Percentiles rank a stretch among this genome's conserved stretches.
Conservation (phyloP, 495 filamentous ascomycete species). For the Penicillium cataractarum region DNA sequence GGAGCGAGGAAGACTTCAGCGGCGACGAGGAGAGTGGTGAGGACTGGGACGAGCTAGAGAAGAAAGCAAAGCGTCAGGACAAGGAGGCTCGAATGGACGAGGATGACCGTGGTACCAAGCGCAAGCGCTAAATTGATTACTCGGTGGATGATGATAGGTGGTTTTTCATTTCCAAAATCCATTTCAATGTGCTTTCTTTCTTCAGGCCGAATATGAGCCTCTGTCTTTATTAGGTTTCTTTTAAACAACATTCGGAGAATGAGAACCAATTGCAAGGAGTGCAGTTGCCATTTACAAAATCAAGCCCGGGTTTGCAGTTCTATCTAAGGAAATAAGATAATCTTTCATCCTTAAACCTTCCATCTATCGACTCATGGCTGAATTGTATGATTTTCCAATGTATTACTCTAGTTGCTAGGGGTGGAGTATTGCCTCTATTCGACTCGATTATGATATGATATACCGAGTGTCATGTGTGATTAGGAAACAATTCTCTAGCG, state of each 20-base stretch:
- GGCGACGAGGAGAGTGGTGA: slow-evolving; percentile 83
- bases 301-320: neutral
- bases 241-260: neutral
- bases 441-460: no score
- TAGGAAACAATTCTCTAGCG: neutral
- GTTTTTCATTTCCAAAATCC: neutral
- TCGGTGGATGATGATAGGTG: neutral
- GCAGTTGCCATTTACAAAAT: neutral
- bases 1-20: slow-evolving; percentile 69
- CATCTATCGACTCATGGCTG: neutral
- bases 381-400: neutral
- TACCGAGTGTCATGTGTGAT: no score
- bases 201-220: neutral
- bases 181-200: neutral
- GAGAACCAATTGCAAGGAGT: neutral
- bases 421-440: no score
- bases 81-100: slow-evolving; percentile 72
- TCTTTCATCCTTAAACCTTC: neutral
- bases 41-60: slow-evolving; percentile 91
- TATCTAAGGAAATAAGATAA: neutral
- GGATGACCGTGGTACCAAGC: slow-evolving; percentile 65
- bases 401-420: no score
- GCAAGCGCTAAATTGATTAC: slow-evolving; percentile 46
- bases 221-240: neutral
- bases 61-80: slow-evolving; percentile 88